These are phyloP conservation scores for Tylopilus sp. DNA, from an alignment of 768 basidiomycete species.

Conservation along the genomic window DNA sequence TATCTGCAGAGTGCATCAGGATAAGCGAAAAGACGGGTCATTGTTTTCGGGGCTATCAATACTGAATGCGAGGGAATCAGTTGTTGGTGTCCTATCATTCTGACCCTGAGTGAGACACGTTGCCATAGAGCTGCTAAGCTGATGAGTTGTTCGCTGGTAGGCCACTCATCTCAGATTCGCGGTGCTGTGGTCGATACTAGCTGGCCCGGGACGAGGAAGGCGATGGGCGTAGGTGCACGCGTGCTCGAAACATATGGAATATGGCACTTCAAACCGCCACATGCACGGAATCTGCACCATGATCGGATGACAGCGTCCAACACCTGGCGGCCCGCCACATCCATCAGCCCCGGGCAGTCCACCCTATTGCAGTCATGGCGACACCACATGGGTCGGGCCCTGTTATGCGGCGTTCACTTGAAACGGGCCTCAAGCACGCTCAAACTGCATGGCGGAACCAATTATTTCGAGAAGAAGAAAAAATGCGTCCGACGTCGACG, in stretches of 20 bases:
- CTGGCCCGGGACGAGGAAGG: too few relatives aligned
- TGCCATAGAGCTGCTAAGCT: background rate
- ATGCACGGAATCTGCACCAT: background rate
- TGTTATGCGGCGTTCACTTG: background rate
- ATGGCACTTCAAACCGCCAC: too few relatives aligned
- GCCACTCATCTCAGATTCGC: too few relatives aligned
- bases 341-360: background rate
- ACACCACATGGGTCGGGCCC: slow-evolving; percentile 1
- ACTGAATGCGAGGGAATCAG: background rate
- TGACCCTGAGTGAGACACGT: background rate
- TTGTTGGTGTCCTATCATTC: background rate
- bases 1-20: background rate
- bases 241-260: background rate
- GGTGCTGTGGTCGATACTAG: too few relatives aligned
- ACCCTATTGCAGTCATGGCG: background rate
- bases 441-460: background rate
- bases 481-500: background rate
- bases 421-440: slow-evolving; percentile 8
- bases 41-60: background rate
- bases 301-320: background rate
- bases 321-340: background rate
- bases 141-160: too few relatives aligned
- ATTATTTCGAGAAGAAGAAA: background rate
- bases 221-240: too few relatives aligned
- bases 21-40: background rate